These are phyloP conservation scores for Nephelium lappaceum DNA, from an alignment of 345 rosid genomes.

Conservation along the genomic window DNA sequence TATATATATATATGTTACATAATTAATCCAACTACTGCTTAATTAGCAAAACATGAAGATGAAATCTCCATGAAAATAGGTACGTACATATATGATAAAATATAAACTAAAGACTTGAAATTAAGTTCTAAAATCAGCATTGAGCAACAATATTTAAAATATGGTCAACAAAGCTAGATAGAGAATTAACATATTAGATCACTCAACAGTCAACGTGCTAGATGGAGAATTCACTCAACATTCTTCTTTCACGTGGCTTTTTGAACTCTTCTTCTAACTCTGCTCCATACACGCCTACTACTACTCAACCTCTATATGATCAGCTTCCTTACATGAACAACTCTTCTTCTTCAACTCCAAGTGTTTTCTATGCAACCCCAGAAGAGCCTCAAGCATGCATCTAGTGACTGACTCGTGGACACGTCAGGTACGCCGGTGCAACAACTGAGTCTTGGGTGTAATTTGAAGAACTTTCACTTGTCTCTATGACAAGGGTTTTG, in stretches of 20 bases:
- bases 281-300: slow-evolving; percentile 11
- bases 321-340: slow-evolving; percentile 18
- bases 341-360: slow-evolving; percentile 10
- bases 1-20: too few relatives aligned
- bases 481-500: slow-evolving; percentile 40
- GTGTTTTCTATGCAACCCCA: not conserved
- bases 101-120: not conserved
- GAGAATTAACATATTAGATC: not conserved
- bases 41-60: not conserved
- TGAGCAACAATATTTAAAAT: too few relatives aligned
- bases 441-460: not conserved
- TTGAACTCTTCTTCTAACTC: slow-evolving; percentile 34
- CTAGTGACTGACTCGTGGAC: slow-evolving; percentile 4
- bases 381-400: slow-evolving; percentile 26
- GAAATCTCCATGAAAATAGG: slow-evolving; percentile 7
- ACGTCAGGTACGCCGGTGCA: slow-evolving; percentile 18
- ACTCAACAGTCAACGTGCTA: too few relatives aligned
- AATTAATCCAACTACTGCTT: too few relatives aligned
- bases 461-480: slow-evolving; percentile 8
- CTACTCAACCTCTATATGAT: slow-evolving; percentile 19
- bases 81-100: not conserved
- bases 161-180: not conserved
- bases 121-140: too few relatives aligned
- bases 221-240: too few relatives aligned
- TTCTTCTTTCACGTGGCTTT: slow-evolving; percentile 57